Base-by-base conservation (phyloP, 169 alveolate species). In the Eimeria falciformis region DNA sequence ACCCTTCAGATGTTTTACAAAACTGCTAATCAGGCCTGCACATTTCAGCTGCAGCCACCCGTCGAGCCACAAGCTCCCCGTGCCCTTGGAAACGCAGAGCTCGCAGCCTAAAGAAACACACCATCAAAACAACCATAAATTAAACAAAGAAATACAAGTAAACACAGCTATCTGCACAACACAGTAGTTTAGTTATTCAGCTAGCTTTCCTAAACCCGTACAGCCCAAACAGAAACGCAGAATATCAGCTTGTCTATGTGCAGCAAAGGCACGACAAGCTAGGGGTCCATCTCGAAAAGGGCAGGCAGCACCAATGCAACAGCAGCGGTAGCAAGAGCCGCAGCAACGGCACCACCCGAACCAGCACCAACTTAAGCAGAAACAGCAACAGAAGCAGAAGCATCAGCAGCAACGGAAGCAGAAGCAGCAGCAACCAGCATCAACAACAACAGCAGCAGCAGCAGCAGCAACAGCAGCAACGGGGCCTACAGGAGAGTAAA, bases 41-140 rank as follows among this genome's bases (percentile, higher is more conserved):
- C 92, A 85, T 9, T 85, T 53, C 62, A 85, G 75, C 75, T 85
- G 84, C 43, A 85, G 33, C 92, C 92, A 85, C n/a, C 75, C 92
- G 75, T 85, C 92, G 25, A 85, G 78, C 50, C 82, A 65, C 33
- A 84, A 69, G 7, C 58, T 33, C 14, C 91, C 91, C 37, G 27
- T 37, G 11, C 56, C 91, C 9, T 50, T 65, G 6, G 47, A 4
- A 18, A 56, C 69, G 7, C n/a, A 69, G n/a, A 84, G 56, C 81
- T 66, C 91, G 83, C 91, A 84, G 55, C 91, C 91, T 84, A 47
- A 2, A 37, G 14, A 27, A 14, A 33, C 18, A 37, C 3, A 37
- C 82, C 55, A 25, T 29, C 29, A 69, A 69, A 1, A 50, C 7
- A 50, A 50, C 62, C 14, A 7, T 50, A 50, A 7, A 50, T 50